These are phyloP conservation scores for Cinnamomum chago DNA, from an alignment of 164 flowering plant species.

Conservation along the genomic window DNA sequence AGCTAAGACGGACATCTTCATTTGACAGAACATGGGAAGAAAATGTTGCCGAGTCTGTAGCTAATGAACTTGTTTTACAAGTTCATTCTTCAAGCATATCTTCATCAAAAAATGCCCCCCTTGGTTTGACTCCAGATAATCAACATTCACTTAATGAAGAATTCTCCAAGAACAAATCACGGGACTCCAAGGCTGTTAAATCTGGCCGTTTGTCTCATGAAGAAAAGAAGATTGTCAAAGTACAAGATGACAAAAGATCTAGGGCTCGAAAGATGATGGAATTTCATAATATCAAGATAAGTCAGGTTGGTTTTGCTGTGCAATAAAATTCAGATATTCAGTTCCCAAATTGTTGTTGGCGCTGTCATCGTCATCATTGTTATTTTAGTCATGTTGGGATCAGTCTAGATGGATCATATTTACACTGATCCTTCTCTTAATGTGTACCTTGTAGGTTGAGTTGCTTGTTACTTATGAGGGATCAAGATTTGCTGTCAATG, in stretches of 20 bases:
- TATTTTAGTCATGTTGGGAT: too few relatives aligned
- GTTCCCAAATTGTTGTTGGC: neutral
- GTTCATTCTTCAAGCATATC: constrained; percentile 19
- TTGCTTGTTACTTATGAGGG: constrained; percentile 91
- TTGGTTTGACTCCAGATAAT: constrained; percentile 47
- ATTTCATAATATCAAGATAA: constrained; percentile 90
- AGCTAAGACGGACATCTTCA: constrained; percentile 88
- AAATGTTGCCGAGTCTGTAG: constrained; percentile 87
- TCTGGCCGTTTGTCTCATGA: constrained; percentile 88
- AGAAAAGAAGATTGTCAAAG: constrained; percentile 74
- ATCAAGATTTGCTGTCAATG: constrained; percentile 85
- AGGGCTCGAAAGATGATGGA: constrained; percentile 87
- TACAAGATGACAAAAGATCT: constrained; percentile 73
- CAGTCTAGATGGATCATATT: neutral
- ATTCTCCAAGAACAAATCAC: constrained; percentile 44
- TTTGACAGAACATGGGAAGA: constrained; percentile 97
- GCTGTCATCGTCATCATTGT: too few relatives aligned
- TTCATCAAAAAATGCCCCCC: constrained; percentile 42
- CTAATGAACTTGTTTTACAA: constrained; percentile 74
- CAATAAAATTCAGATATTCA: neutral
- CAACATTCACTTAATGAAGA: constrained; percentile 46
- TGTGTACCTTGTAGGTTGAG: constrained; percentile 60
- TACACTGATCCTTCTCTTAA: neutral
- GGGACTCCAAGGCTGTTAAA: constrained; percentile 62
- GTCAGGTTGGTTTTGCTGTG: constrained; percentile 60